Evolutionary conservation across 495 filamentous ascomycete species (phyloP).

Genomic region (Talaromyces proteolyticus): DNA sequence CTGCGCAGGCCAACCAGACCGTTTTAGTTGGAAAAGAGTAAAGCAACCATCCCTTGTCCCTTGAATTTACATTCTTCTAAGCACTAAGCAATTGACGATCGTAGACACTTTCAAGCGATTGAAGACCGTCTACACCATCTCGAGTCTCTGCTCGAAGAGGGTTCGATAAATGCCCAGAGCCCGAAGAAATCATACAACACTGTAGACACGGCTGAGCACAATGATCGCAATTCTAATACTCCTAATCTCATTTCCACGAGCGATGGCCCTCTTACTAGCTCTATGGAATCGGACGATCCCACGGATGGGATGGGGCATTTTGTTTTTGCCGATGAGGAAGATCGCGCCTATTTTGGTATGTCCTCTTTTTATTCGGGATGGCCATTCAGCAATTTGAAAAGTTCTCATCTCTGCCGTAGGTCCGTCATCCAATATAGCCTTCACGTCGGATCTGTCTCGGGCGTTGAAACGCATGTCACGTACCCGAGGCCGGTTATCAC

Average conservation of each 20-base stretch:
- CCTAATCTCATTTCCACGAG: not conserved
- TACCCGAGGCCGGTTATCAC: not conserved
- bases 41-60: not conserved
- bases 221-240: not conserved
- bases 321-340: constrained; percentile 36
- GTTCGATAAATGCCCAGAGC: not conserved
- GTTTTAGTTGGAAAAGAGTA: not conserved
- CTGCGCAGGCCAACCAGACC: not conserved
- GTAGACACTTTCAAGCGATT: not conserved
- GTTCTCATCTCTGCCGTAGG: constrained; percentile 21
- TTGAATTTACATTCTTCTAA: not conserved
- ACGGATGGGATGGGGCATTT: constrained; percentile 39
- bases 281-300: constrained; percentile 20
- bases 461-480: constrained; percentile 7
- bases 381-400: not conserved
- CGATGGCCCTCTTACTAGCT: not conserved
- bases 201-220: not conserved
- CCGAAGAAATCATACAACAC: not conserved
- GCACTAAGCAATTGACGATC: not conserved
- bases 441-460: constrained; percentile 28
- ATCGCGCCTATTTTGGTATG: constrained; percentile 41
- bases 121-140: not conserved
- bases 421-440: constrained; percentile 43
- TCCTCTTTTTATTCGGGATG: not conserved
- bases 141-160: not conserved